Conservation (phyloP, 192 early-diverging fungal species). For the Spizellomyces sp. region DNA sequence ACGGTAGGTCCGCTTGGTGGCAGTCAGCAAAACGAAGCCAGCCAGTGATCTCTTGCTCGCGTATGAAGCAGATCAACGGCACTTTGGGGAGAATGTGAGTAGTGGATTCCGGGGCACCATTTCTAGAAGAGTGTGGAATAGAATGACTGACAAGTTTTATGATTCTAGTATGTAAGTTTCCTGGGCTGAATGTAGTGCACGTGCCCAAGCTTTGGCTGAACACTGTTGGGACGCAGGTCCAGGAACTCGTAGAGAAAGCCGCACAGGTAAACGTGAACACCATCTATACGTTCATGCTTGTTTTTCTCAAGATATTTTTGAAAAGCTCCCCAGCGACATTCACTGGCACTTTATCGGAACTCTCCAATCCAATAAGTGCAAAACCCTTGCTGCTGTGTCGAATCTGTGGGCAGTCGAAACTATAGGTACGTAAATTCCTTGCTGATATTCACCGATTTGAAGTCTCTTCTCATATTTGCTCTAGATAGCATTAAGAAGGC, state of each 20-base stretch:
- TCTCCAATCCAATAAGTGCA: conserved; percentile 98
- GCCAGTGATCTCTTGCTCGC: conserved; percentile 73
- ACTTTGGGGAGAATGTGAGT: conserved; percentile 96
- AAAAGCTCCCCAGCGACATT: conserved; percentile 81
- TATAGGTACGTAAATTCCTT: conserved; percentile 47
- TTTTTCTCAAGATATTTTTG: background rate
- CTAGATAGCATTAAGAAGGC: conserved; percentile 81
- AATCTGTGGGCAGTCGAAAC: conserved; percentile 95
- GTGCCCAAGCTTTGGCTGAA: too few relatives aligned
- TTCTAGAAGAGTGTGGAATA: too few relatives aligned
- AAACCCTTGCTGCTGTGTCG: conserved; percentile 78
- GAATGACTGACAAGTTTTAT: conserved; percentile 1
- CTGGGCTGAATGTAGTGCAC: too few relatives aligned
- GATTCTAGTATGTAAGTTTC: conserved; percentile 42
- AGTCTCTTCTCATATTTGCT: background rate
- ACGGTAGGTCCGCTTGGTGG: conserved; percentile 63
- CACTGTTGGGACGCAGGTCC: conserved; percentile 57
- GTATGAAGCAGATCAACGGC: conserved; percentile 82
- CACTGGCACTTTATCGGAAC: conserved; percentile 96
- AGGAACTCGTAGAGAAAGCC: conserved; percentile 92
- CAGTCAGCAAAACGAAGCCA: conserved; percentile 94
- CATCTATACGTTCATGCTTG: background rate
- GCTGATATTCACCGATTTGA: conserved; percentile 11
- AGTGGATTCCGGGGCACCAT: background rate
- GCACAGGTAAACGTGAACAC: conserved; percentile 48